phyloP scores from a whole-genome alignment of 2,329 filamentous ascomycete genomes.

The Microcyclosporella mali region DNA sequence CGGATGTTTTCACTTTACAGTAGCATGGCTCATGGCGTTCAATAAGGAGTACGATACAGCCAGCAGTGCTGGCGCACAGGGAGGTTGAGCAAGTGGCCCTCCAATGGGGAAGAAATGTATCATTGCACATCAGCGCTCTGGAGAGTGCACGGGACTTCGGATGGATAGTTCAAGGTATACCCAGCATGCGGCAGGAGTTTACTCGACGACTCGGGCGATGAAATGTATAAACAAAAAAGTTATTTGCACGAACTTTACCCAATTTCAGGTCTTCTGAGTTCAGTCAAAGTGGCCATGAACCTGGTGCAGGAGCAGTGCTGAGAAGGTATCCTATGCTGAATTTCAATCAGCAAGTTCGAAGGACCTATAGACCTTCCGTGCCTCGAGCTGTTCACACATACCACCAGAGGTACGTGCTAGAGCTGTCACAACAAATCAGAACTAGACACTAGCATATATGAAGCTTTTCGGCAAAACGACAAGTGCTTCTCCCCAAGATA shows the following conservation, averaged over 20 bases:
- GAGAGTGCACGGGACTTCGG: slow-evolving; percentile 5
- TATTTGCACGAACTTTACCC: too few relatives aligned
- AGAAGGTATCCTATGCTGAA: too few relatives aligned
- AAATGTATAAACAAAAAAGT: slow-evolving; percentile 3
- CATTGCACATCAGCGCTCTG: slow-evolving; percentile 2
- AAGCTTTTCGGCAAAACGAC: too few relatives aligned
- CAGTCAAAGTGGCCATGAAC: neutral
- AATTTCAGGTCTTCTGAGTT: neutral
- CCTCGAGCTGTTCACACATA: too few relatives aligned
- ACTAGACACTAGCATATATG: too few relatives aligned
- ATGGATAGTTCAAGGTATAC: slow-evolving; percentile 9
- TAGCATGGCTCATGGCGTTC: slow-evolving; percentile 16
- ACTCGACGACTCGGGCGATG: neutral
- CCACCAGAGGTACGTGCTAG: too few relatives aligned
- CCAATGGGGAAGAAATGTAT: slow-evolving; percentile 17
- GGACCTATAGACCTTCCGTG: too few relatives aligned
- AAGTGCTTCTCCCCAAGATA: too few relatives aligned
- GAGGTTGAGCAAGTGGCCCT: slow-evolving; percentile 33
- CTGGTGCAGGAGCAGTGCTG: too few relatives aligned
- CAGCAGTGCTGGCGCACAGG: slow-evolving; percentile 20
- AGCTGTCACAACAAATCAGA: too few relatives aligned
- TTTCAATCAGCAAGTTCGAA: too few relatives aligned
- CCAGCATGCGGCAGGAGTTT: slow-evolving; percentile 8
- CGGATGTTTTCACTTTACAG: slow-evolving; percentile 6
- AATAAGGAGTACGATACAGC: slow-evolving; percentile 16